phyloP scores from a whole-genome alignment of 192 early-diverging fungal genomes.

The Nowakowskiella sp. region DNA sequence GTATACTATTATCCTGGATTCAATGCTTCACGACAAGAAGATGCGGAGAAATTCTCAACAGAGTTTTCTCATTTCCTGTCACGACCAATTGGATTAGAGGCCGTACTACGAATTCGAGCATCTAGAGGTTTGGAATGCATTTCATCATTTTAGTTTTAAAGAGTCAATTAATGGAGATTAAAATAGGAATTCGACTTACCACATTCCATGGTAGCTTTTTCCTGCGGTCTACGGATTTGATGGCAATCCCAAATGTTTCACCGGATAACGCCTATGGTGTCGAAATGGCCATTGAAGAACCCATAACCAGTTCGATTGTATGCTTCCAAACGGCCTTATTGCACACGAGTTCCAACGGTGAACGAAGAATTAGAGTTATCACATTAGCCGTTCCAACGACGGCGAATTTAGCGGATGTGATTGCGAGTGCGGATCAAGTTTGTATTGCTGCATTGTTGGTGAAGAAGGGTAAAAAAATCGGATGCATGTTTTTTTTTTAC shows the following conservation, averaged over 20 bases:
- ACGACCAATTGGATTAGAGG: slow-evolving; percentile 76
- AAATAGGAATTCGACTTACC: slow-evolving; percentile 58
- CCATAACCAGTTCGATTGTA: slow-evolving; percentile 60
- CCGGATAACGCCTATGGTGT: slow-evolving; percentile 87
- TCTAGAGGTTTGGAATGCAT: slow-evolving; percentile 54
- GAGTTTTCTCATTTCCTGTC: slow-evolving; percentile 77
- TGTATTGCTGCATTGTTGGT: slow-evolving; percentile 74
- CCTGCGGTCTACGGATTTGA: slow-evolving; percentile 83
- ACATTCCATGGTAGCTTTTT: slow-evolving; percentile 97
- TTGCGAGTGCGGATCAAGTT: slow-evolving; percentile 72
- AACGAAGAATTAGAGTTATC: slow-evolving; percentile 88
- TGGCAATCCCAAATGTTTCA: slow-evolving; percentile 85
- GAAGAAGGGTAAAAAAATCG: slow-evolving; percentile 62
- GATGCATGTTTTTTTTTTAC: slow-evolving; percentile 1
- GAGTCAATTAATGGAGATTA: background rate
- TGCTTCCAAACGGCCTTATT: slow-evolving; percentile 94
- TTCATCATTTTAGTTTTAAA: background rate
- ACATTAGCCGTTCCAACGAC: slow-evolving; percentile 86
- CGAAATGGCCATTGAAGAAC: slow-evolving; percentile 71
- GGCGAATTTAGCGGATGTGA: slow-evolving; percentile 69
- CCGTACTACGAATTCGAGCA: slow-evolving; percentile 86
- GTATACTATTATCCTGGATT: slow-evolving; percentile 86
- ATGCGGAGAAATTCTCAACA: slow-evolving; percentile 71
- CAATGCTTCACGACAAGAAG: slow-evolving; percentile 71
- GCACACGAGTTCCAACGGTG: slow-evolving; percentile 81